A percentile compares a stretch with the other conserved stretches of the same genome.
Evolutionary conservation across 495 filamentous ascomycete genomes (phyloP).

Genomic region (Aspergillus leporis): DNA sequence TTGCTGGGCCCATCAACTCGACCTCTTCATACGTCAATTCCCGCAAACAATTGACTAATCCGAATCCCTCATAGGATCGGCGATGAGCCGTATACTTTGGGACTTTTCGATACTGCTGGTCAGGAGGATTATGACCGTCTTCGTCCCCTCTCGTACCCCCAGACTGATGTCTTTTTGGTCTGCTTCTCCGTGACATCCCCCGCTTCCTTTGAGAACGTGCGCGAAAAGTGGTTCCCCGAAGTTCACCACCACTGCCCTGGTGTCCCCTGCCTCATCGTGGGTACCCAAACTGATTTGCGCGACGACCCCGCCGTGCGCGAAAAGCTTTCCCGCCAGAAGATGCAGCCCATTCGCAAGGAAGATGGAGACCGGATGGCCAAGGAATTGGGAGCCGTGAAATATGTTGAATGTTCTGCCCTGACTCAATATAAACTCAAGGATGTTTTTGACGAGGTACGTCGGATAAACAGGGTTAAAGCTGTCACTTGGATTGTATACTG

Average conservation of each 20-base stretch:
- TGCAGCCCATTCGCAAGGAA: conserved; percentile 85
- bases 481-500: conserved; percentile 7
- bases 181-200: conserved; percentile 99
- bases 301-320: conserved; percentile 87
- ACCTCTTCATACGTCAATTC: neutral
- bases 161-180: conserved; percentile 98
- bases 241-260: conserved; percentile 98
- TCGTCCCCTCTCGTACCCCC: conserved; percentile 93
- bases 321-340: conserved; percentile 93
- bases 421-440: conserved; percentile 99
- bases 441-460: conserved; percentile 94
- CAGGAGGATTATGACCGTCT: conserved; percentile 99
- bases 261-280: conserved; percentile 96
- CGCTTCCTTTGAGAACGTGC: conserved; percentile 98
- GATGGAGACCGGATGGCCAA: conserved; percentile 96
- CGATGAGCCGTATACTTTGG: conserved; percentile 96
- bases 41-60: conserved; percentile 10
- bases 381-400: conserved; percentile 94
- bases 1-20: conserved; percentile 1
- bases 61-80: conserved; percentile 71
- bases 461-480: neutral
- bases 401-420: conserved; percentile 96
- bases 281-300: conserved; percentile 94
- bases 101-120: conserved; percentile 96
- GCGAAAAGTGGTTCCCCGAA: conserved; percentile 99